These are phyloP conservation scores for Eucalyptus polybractea DNA, from an alignment of 345 rosid species.

Conservation along the genomic window DNA sequence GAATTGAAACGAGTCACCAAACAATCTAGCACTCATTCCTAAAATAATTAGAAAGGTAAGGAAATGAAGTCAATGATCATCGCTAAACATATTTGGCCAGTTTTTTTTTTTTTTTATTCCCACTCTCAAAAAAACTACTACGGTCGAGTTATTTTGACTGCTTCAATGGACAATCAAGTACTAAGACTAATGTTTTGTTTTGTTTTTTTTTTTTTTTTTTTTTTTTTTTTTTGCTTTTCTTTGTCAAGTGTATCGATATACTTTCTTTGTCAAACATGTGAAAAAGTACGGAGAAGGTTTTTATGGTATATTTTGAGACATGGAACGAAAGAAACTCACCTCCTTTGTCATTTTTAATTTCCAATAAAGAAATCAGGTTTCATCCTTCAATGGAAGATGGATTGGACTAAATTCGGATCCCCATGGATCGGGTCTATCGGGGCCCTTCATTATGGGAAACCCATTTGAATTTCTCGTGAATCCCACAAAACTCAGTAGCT, in stretches of 20 bases:
- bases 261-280: background rate
- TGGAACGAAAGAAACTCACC: background rate
- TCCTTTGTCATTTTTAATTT: background rate
- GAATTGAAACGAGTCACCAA: background rate
- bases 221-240: background rate
- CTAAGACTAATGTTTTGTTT: background rate
- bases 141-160: background rate
- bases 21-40: background rate
- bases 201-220: background rate
- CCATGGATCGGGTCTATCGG: too few species aligned
- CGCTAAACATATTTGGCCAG: background rate
- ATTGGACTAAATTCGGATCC: background rate
- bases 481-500: background rate
- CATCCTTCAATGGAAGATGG: background rate
- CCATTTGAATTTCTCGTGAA: too few species aligned
- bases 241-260: background rate
- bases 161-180: background rate
- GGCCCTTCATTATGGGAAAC: too few species aligned
- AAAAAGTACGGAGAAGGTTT: background rate
- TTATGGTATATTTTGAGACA: background rate
- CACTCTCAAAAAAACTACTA: background rate
- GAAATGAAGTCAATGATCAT: background rate
- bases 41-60: background rate
- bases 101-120: background rate
- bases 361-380: background rate